Base-by-base conservation (phyloP, 2,329 filamentous ascomycete genomes). In the Cadophora sp. region DNA sequence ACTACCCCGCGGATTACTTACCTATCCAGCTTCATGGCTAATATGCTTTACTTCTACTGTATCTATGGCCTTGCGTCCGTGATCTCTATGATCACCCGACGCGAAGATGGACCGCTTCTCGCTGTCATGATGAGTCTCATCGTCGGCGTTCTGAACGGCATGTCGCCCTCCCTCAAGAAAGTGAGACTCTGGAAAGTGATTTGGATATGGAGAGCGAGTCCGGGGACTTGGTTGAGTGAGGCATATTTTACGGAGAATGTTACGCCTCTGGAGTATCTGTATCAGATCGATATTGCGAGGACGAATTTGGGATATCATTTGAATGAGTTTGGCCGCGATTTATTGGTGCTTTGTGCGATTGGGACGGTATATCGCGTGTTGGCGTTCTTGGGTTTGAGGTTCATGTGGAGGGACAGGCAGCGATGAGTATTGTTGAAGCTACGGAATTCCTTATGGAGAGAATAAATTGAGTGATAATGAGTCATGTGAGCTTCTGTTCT, bases 21-120 rank as follows among this genome's bases (percentile, higher is more conserved):
- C 78, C 74, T 76, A 26, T 75, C 80, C 11, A 83, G 84, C 29
- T 88, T 85, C 73, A 64, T 80, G 16, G 81, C 80, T 7, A 88
- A 88, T 66, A 72, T 87, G 56, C 69, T 83, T 11, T 88, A 88
- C 76, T 88, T 87, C 72, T 89, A 84, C 77, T 84, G 83, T 72
- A 85, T 88, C 62, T 88, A 87, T 74, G 85, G 86, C 0, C 79
- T 88, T 7, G 82, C 86, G 0, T 84, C 81, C 40, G 77, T 80
- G 34, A 76, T 88, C 19, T 85, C 82, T 66, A 87, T 88, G 84
- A 72, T 88, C 1, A 81, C 83, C 26, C 81, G 83, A 24, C 78
- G 86, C 8, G 86, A 89, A 75, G 84, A 88, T 68, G 86, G 85
- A 0, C 86, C 86, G 0, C 77, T 89, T 0, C 76, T 88, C 7